Conservation (phyloP, 1,284 basidiomycete species). For the Cryptococcus depauperatus region DNA sequence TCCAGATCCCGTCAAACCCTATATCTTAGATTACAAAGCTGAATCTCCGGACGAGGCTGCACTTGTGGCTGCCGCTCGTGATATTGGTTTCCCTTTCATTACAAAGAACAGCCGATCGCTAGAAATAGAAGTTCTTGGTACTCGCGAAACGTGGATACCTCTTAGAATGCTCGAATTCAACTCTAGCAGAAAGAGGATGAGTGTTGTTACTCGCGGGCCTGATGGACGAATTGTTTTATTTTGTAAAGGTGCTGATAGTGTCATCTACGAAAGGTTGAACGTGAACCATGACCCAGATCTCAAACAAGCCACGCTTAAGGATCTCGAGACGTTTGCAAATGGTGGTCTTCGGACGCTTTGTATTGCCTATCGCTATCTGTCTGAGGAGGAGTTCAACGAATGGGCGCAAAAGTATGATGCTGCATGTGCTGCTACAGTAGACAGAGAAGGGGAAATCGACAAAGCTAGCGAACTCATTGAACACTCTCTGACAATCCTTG, state of each 20-base stretch:
- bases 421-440: slow-evolving; percentile 63
- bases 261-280: slow-evolving; percentile 79
- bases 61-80: slow-evolving; percentile 80
- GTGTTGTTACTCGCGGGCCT: slow-evolving; percentile 72
- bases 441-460: slow-evolving; percentile 85
- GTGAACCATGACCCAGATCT: slow-evolving; percentile 63
- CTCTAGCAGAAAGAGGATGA: slow-evolving; percentile 89
- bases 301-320: slow-evolving; percentile 68
- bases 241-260: slow-evolving; percentile 94
- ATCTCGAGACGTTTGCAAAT: slow-evolving; percentile 92
- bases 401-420: slow-evolving; percentile 80
- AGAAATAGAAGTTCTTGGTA: slow-evolving; percentile 87
- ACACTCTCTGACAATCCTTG: slow-evolving; percentile 70
- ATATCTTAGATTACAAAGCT: slow-evolving; percentile 80
- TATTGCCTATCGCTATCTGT: slow-evolving; percentile 71
- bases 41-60: slow-evolving; percentile 88
- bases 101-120: slow-evolving; percentile 63
- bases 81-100: slow-evolving; percentile 87
- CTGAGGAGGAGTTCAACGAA: slow-evolving; percentile 70
- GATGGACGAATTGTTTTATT: slow-evolving; percentile 75
- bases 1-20: slow-evolving; percentile 59
- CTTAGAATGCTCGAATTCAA: slow-evolving; percentile 88
- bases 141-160: slow-evolving; percentile 69
- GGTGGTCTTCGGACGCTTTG: slow-evolving; percentile 85
- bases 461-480: slow-evolving; percentile 79